Conservation (phyloP, 2,329 filamentous ascomycete genomes). For the Orbilia javanica region DNA sequence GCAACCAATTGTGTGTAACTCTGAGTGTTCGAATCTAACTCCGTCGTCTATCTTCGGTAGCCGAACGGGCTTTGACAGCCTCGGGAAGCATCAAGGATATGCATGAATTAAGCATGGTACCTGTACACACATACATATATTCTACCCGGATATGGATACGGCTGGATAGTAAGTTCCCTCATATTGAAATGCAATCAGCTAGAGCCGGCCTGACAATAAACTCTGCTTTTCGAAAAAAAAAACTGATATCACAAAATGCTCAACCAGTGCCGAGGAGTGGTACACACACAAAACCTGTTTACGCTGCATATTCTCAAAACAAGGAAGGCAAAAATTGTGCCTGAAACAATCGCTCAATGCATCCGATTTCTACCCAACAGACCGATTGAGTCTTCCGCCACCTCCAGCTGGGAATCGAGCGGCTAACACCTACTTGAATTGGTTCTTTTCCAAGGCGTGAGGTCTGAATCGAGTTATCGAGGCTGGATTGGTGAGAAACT, state of each 20-base stretch:
- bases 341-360: background rate
- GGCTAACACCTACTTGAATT: background rate
- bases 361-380: background rate
- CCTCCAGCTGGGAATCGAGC: background rate
- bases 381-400: background rate
- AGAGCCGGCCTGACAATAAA: background rate
- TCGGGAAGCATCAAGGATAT: background rate
- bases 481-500: background rate
- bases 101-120: too few relatives aligned
- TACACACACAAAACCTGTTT: background rate
- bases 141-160: background rate
- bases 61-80: background rate
- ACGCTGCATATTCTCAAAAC: background rate
- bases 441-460: background rate
- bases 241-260: background rate
- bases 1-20: background rate
- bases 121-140: background rate
- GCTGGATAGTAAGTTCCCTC: background rate
- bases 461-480: background rate
- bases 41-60: background rate
- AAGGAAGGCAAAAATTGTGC: background rate
- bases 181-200: background rate
- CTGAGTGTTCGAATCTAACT: background rate
- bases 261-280: background rate
- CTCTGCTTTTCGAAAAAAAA: background rate